These are phyloP conservation scores for Hypomontagnella monticulosa DNA, from an alignment of 495 filamentous ascomycete genomes.

Conservation along the genomic window DNA sequence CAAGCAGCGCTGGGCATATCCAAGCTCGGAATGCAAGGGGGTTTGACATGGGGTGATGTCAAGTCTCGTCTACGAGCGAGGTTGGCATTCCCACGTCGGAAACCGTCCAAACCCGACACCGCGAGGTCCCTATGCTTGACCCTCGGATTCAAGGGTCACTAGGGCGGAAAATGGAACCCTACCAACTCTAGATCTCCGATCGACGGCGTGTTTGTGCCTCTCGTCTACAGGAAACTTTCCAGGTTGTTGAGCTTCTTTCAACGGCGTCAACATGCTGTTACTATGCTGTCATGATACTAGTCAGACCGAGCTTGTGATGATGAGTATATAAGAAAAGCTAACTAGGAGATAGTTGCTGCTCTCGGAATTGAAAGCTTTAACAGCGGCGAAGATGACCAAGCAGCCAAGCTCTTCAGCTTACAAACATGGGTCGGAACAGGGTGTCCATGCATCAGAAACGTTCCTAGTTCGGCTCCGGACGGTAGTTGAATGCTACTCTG, in stretches of 20 bases:
- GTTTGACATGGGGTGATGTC: slow-evolving; percentile 2
- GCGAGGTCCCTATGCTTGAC: slow-evolving; percentile 1
- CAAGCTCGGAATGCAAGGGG: not conserved
- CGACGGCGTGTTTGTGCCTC: too few relatives aligned
- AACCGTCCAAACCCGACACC: slow-evolving; percentile 10
- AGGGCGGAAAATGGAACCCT: not conserved
- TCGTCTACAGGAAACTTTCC: too few relatives aligned
- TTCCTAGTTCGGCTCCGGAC: not conserved
- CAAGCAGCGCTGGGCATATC: not conserved
- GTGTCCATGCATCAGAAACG: not conserved
- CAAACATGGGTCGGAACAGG: not conserved
- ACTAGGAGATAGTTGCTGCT: too few relatives aligned
- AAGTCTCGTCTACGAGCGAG: not conserved
- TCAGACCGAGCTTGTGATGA: too few relatives aligned
- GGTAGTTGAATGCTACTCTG: slow-evolving; percentile 3
- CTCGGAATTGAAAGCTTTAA: too few relatives aligned
- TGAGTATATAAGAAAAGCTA: too few relatives aligned
- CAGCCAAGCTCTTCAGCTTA: too few relatives aligned
- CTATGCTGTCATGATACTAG: too few relatives aligned
- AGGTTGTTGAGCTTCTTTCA: too few relatives aligned
- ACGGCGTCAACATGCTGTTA: too few relatives aligned
- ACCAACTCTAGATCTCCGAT: not conserved
- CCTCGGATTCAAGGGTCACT: not conserved
- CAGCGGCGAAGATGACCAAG: too few relatives aligned
- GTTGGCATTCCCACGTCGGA: slow-evolving; percentile 2